Conservation (phyloP, 371 early-diverging fungal genomes). For the Actinomucor elegans region DNA sequence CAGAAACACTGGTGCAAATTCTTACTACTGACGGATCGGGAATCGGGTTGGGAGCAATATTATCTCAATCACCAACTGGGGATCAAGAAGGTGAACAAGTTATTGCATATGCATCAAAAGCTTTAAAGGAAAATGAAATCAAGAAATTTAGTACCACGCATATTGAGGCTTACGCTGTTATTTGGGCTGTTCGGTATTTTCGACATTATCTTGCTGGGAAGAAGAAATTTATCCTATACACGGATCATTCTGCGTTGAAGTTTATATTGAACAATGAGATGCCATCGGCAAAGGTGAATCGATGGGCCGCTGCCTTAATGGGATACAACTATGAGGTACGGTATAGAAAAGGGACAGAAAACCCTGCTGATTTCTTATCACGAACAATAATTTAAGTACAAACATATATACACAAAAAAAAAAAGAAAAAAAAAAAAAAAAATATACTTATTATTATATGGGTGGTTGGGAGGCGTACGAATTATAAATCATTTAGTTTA, state of each 20-base stretch:
- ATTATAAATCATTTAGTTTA: too few relatives aligned
- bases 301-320: conserved; percentile 26
- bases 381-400: too few relatives aligned
- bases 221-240: conserved; percentile 18
- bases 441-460: too few relatives aligned
- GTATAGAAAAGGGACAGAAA: too few relatives aligned
- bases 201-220: conserved; percentile 27
- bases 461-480: too few relatives aligned
- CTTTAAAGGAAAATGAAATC: not conserved
- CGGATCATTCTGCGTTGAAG: conserved; percentile 30
- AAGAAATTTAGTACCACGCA: conserved; percentile 12
- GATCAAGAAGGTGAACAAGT: conserved; percentile 14
- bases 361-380: too few relatives aligned
- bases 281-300: conserved; percentile 5
- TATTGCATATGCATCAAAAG: conserved; percentile 19
- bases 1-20: conserved; percentile 15
- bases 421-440: too few relatives aligned
- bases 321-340: too few relatives aligned
- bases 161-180: not conserved
- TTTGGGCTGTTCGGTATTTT: conserved; percentile 33
- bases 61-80: conserved; percentile 31
- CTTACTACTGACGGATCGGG: conserved; percentile 35
- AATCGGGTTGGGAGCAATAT: conserved; percentile 31
- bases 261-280: conserved; percentile 10
- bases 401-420: too few relatives aligned